Evolutionary conservation across 805 yeast species (phyloP).

Genomic region (Saccharomycopsis selenospora): DNA sequence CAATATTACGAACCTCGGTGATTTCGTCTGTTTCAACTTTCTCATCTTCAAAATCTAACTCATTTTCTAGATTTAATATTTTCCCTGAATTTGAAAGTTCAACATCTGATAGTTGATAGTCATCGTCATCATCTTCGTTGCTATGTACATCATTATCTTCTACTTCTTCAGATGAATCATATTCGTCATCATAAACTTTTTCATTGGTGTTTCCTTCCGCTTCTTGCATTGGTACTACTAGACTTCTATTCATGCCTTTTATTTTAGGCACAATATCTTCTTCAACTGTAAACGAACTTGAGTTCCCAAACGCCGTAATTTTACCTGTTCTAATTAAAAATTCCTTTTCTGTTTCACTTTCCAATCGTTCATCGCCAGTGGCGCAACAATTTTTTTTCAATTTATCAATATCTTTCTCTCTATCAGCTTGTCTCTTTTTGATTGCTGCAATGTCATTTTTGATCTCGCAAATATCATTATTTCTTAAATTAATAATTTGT

Average conservation of each 20-base stretch:
- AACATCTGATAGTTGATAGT: constrained; percentile 14
- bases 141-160: constrained; percentile 25
- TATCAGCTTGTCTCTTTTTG: constrained; percentile 22
- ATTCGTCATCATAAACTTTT: constrained; percentile 25
- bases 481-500: constrained; percentile 46
- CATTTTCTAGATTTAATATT: constrained; percentile 9
- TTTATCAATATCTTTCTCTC: constrained; percentile 20
- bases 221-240: constrained; percentile 15
- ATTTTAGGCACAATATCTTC: constrained; percentile 23
- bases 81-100: constrained; percentile 4
- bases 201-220: constrained; percentile 22
- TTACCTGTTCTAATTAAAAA: constrained; percentile 82
- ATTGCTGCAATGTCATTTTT: constrained; percentile 59
- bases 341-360: constrained; percentile 76
- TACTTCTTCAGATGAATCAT: constrained; percentile 24
- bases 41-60: constrained; percentile 13
- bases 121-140: constrained; percentile 23
- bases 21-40: constrained; percentile 22
- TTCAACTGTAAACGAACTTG: constrained; percentile 44
- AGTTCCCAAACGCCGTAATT: constrained; percentile 85
- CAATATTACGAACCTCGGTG: constrained; percentile 41
- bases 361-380: constrained; percentile 34
- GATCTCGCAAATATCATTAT: constrained; percentile 46
- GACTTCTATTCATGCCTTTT: constrained; percentile 20
- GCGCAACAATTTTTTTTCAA: constrained; percentile 16